Evolutionary conservation across 1,139 yeast species (phyloP), one percentile per base, ranked within the genome.

Genomic region (Diutina neorugosa): DNA sequence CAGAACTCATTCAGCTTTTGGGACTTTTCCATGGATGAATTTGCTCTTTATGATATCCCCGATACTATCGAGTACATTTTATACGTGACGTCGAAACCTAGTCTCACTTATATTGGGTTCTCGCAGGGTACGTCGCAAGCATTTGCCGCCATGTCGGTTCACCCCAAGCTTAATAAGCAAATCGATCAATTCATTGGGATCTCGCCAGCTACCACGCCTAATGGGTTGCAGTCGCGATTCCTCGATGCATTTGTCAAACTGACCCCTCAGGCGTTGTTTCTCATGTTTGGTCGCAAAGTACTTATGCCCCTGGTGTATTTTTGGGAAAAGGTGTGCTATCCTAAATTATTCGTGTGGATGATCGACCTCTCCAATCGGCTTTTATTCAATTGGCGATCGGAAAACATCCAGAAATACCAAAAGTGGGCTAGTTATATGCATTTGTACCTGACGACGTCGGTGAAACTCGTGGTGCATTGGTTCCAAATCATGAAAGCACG

Each of bases 151-250:
- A 71, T 86, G 27, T 80, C 93, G 0, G 71, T 86, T n/a, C 81
- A 85, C 63, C 78, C 87, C 6, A 76, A 76, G 20, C 73, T 91
- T 58, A 88, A 87, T 65, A 63, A 71, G 9, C 85, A 86, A 62
- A 80, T 91, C 53, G 81, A 81, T 37, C 77, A 80, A 58, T 79
- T 91, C 56, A 78, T 91, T 53, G 96, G 94, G 4, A 77, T 88
- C 46, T 87, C 96, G 0, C 98, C 98, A 0, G 98, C 98, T 1
- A 86, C 95, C 69, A 88, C 97, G 0, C 98, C 98, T 0, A 86
- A 82, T 52, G 94, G 96, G 1, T 71, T 91, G 23, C 82, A 84
- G 57, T 86, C 91, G 58, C 76, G 79, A 63, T 71, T 90, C 55
- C 82, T 88, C 41, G 95, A 89, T 63, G 76, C 90, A 0, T 72